These are phyloP conservation scores for Taphrina confusa DNA, from an alignment of 1,139 yeast species.

Conservation along the genomic window DNA sequence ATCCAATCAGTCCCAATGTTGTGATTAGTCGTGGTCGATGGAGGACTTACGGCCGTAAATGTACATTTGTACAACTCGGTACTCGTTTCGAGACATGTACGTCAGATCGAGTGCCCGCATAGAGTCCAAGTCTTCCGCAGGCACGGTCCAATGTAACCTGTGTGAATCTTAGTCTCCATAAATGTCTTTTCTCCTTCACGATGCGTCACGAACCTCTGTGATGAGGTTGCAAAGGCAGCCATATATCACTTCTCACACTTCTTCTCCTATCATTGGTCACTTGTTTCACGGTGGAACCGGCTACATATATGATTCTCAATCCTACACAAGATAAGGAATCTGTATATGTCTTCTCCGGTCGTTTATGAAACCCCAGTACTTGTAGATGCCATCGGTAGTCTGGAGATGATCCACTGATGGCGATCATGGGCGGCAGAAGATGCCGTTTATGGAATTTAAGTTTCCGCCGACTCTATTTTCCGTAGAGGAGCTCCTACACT, in stretches of 20 bases:
- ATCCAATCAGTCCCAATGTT: neutral
- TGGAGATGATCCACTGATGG: too few relatives aligned
- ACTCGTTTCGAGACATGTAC: constrained; percentile 37
- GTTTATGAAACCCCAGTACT: too few relatives aligned
- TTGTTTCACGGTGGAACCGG: too few relatives aligned
- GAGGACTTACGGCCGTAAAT: constrained; percentile 46
- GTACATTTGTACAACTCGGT: constrained; percentile 50
- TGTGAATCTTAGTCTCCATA: too few relatives aligned
- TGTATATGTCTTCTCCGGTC: too few relatives aligned
- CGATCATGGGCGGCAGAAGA: too few relatives aligned
- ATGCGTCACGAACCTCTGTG: neutral
- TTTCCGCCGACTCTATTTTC: too few relatives aligned
- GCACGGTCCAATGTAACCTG: constrained; percentile 60
- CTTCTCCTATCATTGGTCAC: neutral
- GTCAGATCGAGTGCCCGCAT: constrained; percentile 46
- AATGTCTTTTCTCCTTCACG: too few relatives aligned
- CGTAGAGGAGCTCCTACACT: neutral
- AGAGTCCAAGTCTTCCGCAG: constrained; percentile 52
- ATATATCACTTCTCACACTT: neutral
- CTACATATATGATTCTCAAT: too few relatives aligned
- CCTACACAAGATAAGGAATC: too few relatives aligned
- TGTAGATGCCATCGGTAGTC: too few relatives aligned
- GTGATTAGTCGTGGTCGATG: constrained; percentile 44
- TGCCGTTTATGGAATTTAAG: too few relatives aligned
- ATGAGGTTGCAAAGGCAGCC: constrained; percentile 8